Percentiles rank a stretch among this genome's conserved stretches.
Evolutionary conservation across 139 green algal species (phyloP).

Genomic region (Volvox africanus): DNA sequence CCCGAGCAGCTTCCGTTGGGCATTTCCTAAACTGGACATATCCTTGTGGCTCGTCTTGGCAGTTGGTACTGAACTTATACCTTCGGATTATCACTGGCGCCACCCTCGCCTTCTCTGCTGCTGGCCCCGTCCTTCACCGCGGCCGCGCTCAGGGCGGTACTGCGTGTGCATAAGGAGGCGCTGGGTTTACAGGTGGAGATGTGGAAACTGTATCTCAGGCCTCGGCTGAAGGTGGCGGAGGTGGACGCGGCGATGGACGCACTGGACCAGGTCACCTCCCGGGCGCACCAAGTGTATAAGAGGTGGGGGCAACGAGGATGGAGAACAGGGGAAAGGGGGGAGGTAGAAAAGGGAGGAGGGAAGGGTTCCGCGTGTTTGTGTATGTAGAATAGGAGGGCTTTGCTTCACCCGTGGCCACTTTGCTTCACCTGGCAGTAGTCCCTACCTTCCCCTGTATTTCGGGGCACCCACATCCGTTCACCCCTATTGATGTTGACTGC

Average conservation of each 20-base stretch:
- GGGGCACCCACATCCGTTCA: too few species aligned
- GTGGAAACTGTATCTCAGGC: constrained; percentile 26
- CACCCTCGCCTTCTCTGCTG: neutral
- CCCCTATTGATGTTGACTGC: too few species aligned
- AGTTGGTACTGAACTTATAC: too few species aligned
- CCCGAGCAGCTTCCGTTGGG: too few species aligned
- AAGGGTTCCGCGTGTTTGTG: neutral
- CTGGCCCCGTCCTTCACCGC: neutral
- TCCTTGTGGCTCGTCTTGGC: too few species aligned
- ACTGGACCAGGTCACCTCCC: neutral
- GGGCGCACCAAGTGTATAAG: constrained; percentile 34
- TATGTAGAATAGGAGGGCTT: neutral
- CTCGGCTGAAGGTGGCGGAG: neutral
- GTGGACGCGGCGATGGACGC: neutral
- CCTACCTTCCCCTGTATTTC: too few species aligned
- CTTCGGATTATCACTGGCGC: neutral
- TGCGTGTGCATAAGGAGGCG: constrained; percentile 48
- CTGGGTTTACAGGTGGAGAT: constrained; percentile 39
- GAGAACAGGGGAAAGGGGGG: too few species aligned
- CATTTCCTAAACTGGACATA: too few species aligned
- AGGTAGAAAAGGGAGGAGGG: neutral
- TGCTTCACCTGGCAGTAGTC: too few species aligned
- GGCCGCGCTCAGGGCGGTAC: neutral
- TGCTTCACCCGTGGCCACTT: too few species aligned
- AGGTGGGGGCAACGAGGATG: neutral